phyloP scores from a whole-genome alignment of 805 yeast genomes.

The Candida dajiaensis region DNA sequence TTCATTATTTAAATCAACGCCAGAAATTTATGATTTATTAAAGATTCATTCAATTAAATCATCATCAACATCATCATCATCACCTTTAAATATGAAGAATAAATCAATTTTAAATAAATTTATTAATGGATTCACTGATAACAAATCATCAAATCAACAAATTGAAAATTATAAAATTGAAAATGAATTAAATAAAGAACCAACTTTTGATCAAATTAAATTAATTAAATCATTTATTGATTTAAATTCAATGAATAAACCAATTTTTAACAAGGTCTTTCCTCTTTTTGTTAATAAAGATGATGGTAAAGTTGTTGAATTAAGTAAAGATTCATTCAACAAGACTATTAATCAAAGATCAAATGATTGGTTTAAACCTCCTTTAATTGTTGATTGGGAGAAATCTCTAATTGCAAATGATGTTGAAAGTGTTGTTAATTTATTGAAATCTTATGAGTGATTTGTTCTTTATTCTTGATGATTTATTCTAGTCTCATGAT shows the following conservation, averaged over 20 bases:
- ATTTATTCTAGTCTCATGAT: too few species aligned
- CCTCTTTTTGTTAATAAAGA: slow-evolving; percentile 16
- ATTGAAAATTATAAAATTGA: slow-evolving; percentile 5
- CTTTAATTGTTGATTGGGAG: slow-evolving; percentile 61
- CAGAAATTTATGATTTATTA: slow-evolving; percentile 3
- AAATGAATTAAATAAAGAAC: slow-evolving; percentile 10
- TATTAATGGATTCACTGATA: too few species aligned
- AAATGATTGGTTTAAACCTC: slow-evolving; percentile 31
- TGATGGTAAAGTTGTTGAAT: slow-evolving; percentile 4
- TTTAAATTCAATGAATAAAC: slow-evolving; percentile 4
- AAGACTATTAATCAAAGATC: slow-evolving; percentile 12
- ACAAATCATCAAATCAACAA: too few species aligned
- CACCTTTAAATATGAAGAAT: too few species aligned
- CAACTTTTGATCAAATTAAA: slow-evolving; percentile 24
- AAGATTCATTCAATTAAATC: background rate
- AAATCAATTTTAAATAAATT: too few species aligned
- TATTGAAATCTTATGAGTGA: slow-evolving; percentile 13
- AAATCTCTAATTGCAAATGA: slow-evolving; percentile 48
- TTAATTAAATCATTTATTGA: slow-evolving; percentile 14
- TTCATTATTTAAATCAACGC: slow-evolving; percentile 31
- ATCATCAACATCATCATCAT: too few species aligned
- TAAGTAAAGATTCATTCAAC: slow-evolving; percentile 9
- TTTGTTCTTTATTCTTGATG: too few species aligned
- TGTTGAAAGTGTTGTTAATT: slow-evolving; percentile 31
- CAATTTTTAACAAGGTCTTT: slow-evolving; percentile 15